phyloP scores from a whole-genome alignment of 768 basidiomycete genomes.

The Hydnomerulius pinastri region DNA sequence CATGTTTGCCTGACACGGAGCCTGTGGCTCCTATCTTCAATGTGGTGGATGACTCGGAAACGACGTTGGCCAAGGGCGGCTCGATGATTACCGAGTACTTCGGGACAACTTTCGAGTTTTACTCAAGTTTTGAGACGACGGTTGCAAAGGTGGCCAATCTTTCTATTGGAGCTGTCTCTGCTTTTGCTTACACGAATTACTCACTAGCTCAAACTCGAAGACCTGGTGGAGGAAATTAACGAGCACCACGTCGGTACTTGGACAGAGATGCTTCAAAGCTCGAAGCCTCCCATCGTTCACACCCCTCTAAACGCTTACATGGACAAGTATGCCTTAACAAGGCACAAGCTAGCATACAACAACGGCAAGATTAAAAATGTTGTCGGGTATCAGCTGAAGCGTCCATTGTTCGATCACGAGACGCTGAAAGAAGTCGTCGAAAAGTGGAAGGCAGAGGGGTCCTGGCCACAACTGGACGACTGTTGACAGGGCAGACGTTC shows the following conservation, averaged over 20 bases:
- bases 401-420: conserved; percentile 62
- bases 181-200: conserved; percentile 1
- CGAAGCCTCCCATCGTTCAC: conserved; percentile 70
- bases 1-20: conserved; percentile 55
- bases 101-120: conserved; percentile 80
- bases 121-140: conserved; percentile 67
- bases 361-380: conserved; percentile 74
- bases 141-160: conserved; percentile 55
- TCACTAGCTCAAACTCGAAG: conserved; percentile 61
- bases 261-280: conserved; percentile 76
- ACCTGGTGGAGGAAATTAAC: conserved; percentile 80
- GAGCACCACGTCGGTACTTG: conserved; percentile 81
- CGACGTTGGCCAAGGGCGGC: conserved; percentile 66
- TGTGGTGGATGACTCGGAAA: conserved; percentile 77
- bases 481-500: conserved; percentile 2
- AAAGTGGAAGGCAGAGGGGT: conserved; percentile 76
- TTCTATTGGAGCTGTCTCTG: neutral
- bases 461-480: conserved; percentile 31
- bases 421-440: conserved; percentile 70
- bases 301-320: conserved; percentile 79
- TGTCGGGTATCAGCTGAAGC: conserved; percentile 66
- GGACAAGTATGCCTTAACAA: conserved; percentile 70
- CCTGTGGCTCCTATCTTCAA: conserved; percentile 82
- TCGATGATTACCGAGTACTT: conserved; percentile 70
- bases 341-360: conserved; percentile 67